phyloP scores from a whole-genome alignment of 768 basidiomycete genomes.

The Hemileccinum rubropunctum region DNA sequence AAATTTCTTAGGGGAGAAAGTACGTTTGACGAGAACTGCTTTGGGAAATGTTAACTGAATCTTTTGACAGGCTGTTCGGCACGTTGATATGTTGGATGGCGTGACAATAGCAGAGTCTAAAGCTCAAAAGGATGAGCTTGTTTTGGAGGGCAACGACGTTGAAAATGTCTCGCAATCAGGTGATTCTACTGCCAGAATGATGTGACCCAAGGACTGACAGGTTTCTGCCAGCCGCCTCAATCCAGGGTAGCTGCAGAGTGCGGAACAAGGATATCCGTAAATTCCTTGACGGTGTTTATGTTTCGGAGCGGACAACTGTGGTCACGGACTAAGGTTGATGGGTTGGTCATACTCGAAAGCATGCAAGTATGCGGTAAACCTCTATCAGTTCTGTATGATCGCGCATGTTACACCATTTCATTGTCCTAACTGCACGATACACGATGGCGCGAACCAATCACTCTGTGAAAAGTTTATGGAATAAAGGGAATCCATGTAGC shows the following conservation, averaged over 20 bases:
- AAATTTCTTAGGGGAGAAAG: slow-evolving; percentile 95
- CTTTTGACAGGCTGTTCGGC: slow-evolving; percentile 71
- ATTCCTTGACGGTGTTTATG: slow-evolving; percentile 94
- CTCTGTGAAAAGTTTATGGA: slow-evolving; percentile 39
- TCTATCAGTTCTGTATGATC: slow-evolving; percentile 27
- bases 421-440: slow-evolving; percentile 2
- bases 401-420: slow-evolving; percentile 20
- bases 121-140: slow-evolving; percentile 91
- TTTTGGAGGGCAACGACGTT: slow-evolving; percentile 93
- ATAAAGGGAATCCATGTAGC: slow-evolving; percentile 90
- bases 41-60: not conserved
- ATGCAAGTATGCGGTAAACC: slow-evolving; percentile 24
- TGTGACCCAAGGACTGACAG: slow-evolving; percentile 5
- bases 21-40: slow-evolving; percentile 28
- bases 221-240: slow-evolving; percentile 71
- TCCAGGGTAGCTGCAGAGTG: slow-evolving; percentile 94
- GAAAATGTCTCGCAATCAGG: slow-evolving; percentile 97
- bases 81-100: slow-evolving; percentile 89
- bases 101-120: slow-evolving; percentile 84
- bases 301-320: slow-evolving; percentile 73
- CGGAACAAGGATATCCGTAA: slow-evolving; percentile 99
- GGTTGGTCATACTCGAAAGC: slow-evolving; percentile 13
- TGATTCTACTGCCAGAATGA: slow-evolving; percentile 28
- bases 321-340: slow-evolving; percentile 39
- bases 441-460: not conserved